Conservation (phyloP, 2,329 filamentous ascomycete species). For the Acephala macrosclerotiorum region DNA sequence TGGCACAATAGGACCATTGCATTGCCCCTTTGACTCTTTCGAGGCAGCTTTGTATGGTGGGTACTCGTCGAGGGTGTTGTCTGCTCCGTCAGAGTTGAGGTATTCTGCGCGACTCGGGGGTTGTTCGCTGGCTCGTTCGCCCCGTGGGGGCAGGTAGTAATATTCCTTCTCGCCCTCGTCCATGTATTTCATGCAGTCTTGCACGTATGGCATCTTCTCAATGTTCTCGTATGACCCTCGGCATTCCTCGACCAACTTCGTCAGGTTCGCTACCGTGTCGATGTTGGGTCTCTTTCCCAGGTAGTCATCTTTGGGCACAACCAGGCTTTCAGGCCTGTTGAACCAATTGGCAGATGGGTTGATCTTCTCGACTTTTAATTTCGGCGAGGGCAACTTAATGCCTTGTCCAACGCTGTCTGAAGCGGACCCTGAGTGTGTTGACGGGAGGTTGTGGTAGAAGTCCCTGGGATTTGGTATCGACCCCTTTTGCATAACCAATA, state of each 20-base stretch:
- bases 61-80: conserved; percentile 43
- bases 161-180: conserved; percentile 56
- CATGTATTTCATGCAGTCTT: conserved; percentile 59
- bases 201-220: conserved; percentile 62
- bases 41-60: conserved; percentile 47
- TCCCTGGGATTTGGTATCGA: conserved; percentile 39
- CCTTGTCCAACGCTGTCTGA: conserved; percentile 26
- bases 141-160: conserved; percentile 51
- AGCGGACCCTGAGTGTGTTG: conserved; percentile 26
- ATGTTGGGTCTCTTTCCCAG: conserved; percentile 57
- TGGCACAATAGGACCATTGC: conserved; percentile 61
- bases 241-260: conserved; percentile 59
- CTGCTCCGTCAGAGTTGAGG: conserved; percentile 45
- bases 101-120: conserved; percentile 42
- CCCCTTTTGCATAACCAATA: conserved; percentile 38
- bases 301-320: conserved; percentile 58
- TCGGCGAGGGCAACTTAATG: conserved; percentile 29
- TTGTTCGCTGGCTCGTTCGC: conserved; percentile 43
- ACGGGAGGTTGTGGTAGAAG: conserved; percentile 34
- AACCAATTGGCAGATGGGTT: conserved; percentile 61
- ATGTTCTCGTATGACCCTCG: conserved; percentile 58
- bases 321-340: conserved; percentile 58
- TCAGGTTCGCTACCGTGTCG: conserved; percentile 60
- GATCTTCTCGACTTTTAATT: conserved; percentile 50
- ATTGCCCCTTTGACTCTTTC: conserved; percentile 53